Conservation (phyloP, 2,329 filamentous ascomycete species). For the Neonectria neomacrospora region DNA sequence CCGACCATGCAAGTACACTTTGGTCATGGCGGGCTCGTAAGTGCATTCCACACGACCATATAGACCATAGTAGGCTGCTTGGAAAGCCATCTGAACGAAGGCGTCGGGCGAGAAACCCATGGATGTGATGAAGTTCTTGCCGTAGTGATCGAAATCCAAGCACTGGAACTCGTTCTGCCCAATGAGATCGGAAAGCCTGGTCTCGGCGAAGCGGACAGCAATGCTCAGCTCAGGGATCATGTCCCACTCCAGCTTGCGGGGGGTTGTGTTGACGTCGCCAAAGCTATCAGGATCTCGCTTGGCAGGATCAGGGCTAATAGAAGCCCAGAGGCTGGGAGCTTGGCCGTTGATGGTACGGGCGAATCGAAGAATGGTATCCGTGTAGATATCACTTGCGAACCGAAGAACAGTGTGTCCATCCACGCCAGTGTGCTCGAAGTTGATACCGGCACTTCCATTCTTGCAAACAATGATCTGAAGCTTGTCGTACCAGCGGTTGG, state of each 20-base stretch:
- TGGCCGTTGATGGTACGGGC: conserved; percentile 95
- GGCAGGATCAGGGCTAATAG: conserved; percentile 88
- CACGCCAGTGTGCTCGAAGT: conserved; percentile 98
- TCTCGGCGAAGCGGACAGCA: conserved; percentile 94
- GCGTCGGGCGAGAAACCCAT: conserved; percentile 98
- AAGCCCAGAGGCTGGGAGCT: conserved; percentile 91
- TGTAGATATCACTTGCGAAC: conserved; percentile 96
- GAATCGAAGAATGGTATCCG: conserved; percentile 95
- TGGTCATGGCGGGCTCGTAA: conserved; percentile 99
- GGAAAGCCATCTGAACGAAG: conserved; percentile 99
- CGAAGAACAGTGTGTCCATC: conserved; percentile 97
- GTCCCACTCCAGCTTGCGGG: conserved; percentile 97
- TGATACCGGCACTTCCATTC: conserved; percentile 98
- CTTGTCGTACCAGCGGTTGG: conserved; percentile 99
- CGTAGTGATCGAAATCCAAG: conserved; percentile 87
- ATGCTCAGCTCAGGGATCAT: conserved; percentile 93
- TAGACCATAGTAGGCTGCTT: conserved; percentile 96
- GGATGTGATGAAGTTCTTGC: conserved; percentile 97
- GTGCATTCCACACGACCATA: conserved; percentile 95
- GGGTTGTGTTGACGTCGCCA: conserved; percentile 91
- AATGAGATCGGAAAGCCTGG: conserved; percentile 90
- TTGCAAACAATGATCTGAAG: conserved; percentile 99
- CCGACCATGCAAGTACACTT: conserved; percentile 89
- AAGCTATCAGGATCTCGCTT: conserved; percentile 93
- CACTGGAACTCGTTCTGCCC: conserved; percentile 97